Conservation (phyloP, 495 filamentous ascomycete species). For the Ramalina peruviana region DNA sequence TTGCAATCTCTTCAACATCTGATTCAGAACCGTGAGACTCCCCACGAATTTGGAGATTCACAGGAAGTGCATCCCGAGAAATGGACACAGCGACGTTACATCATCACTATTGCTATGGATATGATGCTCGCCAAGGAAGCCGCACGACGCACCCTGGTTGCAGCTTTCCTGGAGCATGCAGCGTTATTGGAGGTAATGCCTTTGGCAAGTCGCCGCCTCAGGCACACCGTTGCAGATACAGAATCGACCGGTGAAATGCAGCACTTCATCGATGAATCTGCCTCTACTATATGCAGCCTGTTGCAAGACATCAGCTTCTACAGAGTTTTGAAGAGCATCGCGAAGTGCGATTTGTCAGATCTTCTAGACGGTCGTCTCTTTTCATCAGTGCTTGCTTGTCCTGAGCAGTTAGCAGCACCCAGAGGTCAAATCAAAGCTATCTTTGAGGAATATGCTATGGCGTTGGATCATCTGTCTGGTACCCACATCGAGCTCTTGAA, state of each 20-base stretch:
- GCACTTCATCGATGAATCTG: not conserved
- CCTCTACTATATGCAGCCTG: not conserved
- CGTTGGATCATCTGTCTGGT: too few species aligned
- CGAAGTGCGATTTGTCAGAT: constrained; percentile 40
- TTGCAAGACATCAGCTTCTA: not conserved
- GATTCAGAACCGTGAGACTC: too few species aligned
- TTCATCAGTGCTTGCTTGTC: constrained; percentile 1
- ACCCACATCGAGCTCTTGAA: too few species aligned
- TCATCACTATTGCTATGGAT: not conserved
- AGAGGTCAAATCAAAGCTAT: not conserved
- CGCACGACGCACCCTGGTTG: not conserved
- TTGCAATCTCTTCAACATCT: too few species aligned
- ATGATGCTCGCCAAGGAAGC: not conserved
- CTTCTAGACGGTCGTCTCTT: constrained; percentile 53
- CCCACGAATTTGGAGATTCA: not conserved
- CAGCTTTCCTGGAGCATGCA: constrained; percentile 7
- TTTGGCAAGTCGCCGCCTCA: not conserved
- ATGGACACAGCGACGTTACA: constrained; percentile 1
- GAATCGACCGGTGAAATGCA: not conserved
- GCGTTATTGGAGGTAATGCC: not conserved
- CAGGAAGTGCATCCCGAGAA: not conserved
- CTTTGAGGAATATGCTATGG: not conserved
- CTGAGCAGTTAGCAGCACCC: not conserved
- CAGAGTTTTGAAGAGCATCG: not conserved
- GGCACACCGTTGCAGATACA: not conserved